These are phyloP conservation scores for Aureobasidium pullulans DNA, from an alignment of 2,329 filamentous ascomycete genomes.

Conservation along the genomic window DNA sequence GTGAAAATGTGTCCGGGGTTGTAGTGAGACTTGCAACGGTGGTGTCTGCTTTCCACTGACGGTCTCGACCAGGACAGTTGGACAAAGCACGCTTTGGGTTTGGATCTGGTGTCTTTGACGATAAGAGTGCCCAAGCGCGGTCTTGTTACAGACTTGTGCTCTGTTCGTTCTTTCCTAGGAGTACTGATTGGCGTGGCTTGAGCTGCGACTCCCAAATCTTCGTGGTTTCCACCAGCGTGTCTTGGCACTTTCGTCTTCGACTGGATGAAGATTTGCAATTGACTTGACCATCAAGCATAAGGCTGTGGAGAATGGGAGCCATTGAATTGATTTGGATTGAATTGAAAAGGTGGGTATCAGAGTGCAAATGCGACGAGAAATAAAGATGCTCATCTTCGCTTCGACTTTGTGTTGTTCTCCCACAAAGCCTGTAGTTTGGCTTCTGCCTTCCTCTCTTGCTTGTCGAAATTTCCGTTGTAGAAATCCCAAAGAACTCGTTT, in stretches of 20 bases:
- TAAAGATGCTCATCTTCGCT: slow-evolving; percentile 18
- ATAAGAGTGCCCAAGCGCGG: not conserved
- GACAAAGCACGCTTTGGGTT: too few relatives aligned
- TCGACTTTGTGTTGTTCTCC: slow-evolving; percentile 20
- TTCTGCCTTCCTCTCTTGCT: slow-evolving; percentile 50
- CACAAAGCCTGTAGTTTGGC: slow-evolving; percentile 31
- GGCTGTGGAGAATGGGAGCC: not conserved
- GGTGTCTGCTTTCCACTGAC: not conserved
- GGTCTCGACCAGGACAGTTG: not conserved
- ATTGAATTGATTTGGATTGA: not conserved
- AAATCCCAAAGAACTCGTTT: slow-evolving; percentile 53
- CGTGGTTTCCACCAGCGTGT: not conserved
- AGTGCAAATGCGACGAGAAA: not conserved
- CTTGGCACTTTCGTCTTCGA: not conserved
- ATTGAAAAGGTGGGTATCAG: not conserved
- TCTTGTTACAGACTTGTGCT: not conserved
- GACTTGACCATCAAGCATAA: not conserved
- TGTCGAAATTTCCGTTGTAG: slow-evolving; percentile 56
- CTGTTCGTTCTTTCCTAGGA: not conserved
- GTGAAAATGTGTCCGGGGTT: not conserved
- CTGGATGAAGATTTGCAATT: not conserved
- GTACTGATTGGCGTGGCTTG: not conserved
- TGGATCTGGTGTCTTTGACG: not conserved
- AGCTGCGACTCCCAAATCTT: not conserved
- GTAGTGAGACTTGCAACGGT: not conserved